Evolutionary conservation across 2,329 filamentous ascomycete genomes (phyloP).

Genomic region (Pestalotiopsis sp.): DNA sequence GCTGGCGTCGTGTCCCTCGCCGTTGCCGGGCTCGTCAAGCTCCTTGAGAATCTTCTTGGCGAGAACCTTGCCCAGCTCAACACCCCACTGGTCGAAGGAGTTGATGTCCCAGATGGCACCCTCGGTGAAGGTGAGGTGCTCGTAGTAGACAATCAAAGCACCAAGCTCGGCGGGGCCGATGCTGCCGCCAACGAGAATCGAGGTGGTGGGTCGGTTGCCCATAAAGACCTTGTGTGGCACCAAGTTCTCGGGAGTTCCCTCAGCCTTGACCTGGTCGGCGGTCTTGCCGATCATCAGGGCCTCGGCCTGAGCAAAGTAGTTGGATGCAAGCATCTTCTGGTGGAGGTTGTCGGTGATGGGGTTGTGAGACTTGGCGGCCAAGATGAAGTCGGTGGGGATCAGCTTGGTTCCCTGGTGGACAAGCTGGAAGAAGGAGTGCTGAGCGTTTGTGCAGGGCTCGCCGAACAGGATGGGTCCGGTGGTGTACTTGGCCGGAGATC

Average conservation of each 20-base stretch:
- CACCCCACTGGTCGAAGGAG: slow-evolving; percentile 99
- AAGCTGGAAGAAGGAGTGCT: slow-evolving; percentile 99
- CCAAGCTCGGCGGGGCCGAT: slow-evolving; percentile 94
- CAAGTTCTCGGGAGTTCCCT: slow-evolving; percentile 71
- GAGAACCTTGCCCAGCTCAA: slow-evolving; percentile 93
- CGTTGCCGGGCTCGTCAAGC: slow-evolving; percentile 75
- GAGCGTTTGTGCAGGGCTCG: slow-evolving; percentile 97
- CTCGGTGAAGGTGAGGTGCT: slow-evolving; percentile 97
- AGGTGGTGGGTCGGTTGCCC: slow-evolving; percentile 95
- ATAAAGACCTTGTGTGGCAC: slow-evolving; percentile 99
- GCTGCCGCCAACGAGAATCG: slow-evolving; percentile 83
- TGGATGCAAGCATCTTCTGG: slow-evolving; percentile 93
- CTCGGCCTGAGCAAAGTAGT: slow-evolving; percentile 88
- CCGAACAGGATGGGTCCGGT: slow-evolving; percentile 95
- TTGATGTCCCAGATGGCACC: slow-evolving; percentile 99
- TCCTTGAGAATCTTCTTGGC: slow-evolving; percentile 90
- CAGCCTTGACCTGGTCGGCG: slow-evolving; percentile 73
- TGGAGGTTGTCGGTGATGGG: slow-evolving; percentile 88
- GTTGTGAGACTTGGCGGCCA: slow-evolving; percentile 96
- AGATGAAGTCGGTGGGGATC: slow-evolving; percentile 96
- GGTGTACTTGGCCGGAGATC: slow-evolving; percentile 91
- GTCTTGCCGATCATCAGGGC: slow-evolving; percentile 91
- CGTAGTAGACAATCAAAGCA: slow-evolving; percentile 97
- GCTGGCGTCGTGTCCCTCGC: slow-evolving; percentile 77
- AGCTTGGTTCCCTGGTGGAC: slow-evolving; percentile 99